These are phyloP conservation scores for Ceratocystis destructans DNA, from an alignment of 2,329 filamentous ascomycete species.

Conservation along the genomic window DNA sequence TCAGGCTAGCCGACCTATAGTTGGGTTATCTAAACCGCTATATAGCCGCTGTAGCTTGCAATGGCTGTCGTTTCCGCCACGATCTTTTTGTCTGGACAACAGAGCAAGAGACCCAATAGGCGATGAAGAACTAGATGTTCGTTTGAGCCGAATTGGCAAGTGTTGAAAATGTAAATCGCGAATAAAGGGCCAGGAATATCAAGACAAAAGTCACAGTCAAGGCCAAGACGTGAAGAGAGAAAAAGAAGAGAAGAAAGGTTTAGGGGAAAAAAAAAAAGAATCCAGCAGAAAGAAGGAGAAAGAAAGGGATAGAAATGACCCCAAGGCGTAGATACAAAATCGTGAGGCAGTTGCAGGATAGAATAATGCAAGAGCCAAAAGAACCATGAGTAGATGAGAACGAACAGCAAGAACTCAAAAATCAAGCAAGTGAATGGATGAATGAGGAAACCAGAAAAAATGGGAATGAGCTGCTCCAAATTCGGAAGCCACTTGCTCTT, in stretches of 20 bases:
- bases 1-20: background rate
- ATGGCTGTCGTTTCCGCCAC: no score
- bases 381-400: background rate
- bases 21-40: no score
- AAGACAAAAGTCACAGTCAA: no score
- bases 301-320: background rate
- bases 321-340: background rate
- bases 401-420: background rate
- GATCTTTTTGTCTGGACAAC: no score
- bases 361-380: background rate
- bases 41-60: no score
- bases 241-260: background rate
- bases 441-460: slow-evolving; percentile 1
- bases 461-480: background rate
- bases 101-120: no score
- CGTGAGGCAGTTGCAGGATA: slow-evolving; percentile 4
- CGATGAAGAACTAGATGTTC: no score
- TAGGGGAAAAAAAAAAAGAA: background rate
- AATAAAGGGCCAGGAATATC: no score
- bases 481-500: background rate
- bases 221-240: background rate
- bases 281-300: background rate
- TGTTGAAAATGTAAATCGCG: no score
- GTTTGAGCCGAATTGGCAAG: no score
- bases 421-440: background rate